phyloP scores from a whole-genome alignment of 2,329 filamentous ascomycete genomes.

The Dothideomycetes sp. region DNA sequence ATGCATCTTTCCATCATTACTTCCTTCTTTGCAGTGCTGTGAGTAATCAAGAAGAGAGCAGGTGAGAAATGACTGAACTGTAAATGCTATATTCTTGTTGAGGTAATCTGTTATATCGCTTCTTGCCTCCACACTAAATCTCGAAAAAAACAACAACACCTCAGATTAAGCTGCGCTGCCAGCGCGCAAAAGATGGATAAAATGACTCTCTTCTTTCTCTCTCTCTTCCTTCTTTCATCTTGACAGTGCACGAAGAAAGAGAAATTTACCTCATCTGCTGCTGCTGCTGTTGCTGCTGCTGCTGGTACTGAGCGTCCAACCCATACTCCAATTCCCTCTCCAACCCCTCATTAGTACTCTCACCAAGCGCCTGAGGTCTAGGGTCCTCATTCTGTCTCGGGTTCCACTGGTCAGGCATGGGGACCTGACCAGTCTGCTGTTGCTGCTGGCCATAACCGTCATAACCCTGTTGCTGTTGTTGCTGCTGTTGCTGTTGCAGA shows the following conservation, averaged over 20 bases:
- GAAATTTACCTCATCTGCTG: not conserved
- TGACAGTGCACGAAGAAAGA: too few relatives aligned
- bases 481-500: slow-evolving; percentile 37
- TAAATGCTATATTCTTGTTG: too few relatives aligned
- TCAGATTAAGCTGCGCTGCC: not conserved
- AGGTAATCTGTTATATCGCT: too few relatives aligned
- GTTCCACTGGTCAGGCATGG: slow-evolving; percentile 53
- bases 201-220: too few relatives aligned
- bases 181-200: not conserved
- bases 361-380: slow-evolving; percentile 44
- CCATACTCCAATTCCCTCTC: slow-evolving; percentile 42
- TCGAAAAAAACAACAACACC: too few relatives aligned
- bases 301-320: slow-evolving; percentile 20
- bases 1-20: too few relatives aligned
- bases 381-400: slow-evolving; percentile 52
- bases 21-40: too few relatives aligned
- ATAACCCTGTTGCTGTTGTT: slow-evolving; percentile 31
- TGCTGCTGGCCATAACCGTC: slow-evolving; percentile 33
- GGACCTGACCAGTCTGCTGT: slow-evolving; percentile 38
- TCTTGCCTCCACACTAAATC: too few relatives aligned
- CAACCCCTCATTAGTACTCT: slow-evolving; percentile 24
- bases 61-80: too few relatives aligned
- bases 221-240: too few relatives aligned
- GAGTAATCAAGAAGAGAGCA: too few relatives aligned
- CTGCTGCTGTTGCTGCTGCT: slow-evolving; percentile 1